phyloP scores from a whole-genome alignment of 1,139 yeast species.

The Wickerhamomyces sp. region DNA sequence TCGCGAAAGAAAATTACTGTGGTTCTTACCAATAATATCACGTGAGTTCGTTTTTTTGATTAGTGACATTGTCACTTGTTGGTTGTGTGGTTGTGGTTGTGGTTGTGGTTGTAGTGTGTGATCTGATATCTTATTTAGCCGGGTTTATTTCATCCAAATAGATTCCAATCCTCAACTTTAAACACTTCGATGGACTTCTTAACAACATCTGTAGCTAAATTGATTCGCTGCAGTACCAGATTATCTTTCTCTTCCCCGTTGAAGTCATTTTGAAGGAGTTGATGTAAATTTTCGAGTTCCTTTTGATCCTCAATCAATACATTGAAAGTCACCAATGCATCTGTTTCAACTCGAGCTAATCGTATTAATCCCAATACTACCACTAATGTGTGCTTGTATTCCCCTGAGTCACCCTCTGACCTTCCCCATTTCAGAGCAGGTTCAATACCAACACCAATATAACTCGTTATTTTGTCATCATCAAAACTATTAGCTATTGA shows the following conservation, averaged over 20 bases:
- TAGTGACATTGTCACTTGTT: too few species aligned
- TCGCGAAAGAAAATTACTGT: too few species aligned
- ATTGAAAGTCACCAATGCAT: constrained; percentile 58
- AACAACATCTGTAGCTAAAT: constrained; percentile 29
- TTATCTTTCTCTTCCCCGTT: constrained; percentile 13
- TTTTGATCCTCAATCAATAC: constrained; percentile 36
- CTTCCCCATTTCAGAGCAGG: constrained; percentile 49
- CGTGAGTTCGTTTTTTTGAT: not conserved
- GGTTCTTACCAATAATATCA: not conserved
- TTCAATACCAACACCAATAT: constrained; percentile 30
- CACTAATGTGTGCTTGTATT: constrained; percentile 31
- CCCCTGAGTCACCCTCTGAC: constrained; percentile 22
- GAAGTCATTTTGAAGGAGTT: constrained; percentile 8
- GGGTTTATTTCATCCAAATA: constrained; percentile 35
- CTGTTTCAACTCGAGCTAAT: constrained; percentile 49
- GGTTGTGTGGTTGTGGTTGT: not conserved
- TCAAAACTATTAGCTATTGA: constrained; percentile 2
- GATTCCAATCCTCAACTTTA: constrained; percentile 37
- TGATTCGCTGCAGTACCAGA: constrained; percentile 25
- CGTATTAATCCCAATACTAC: constrained; percentile 53
- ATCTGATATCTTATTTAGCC: not conserved
- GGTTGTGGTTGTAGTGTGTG: too few species aligned
- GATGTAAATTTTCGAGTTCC: constrained; percentile 23
- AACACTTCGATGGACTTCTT: constrained; percentile 28
- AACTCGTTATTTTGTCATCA: constrained; percentile 15